A percentile compares a stretch with the other conserved stretches of the same genome.
Evolutionary conservation across 257 asterid species (phyloP).

Genomic region (Capsicum pubescens): DNA sequence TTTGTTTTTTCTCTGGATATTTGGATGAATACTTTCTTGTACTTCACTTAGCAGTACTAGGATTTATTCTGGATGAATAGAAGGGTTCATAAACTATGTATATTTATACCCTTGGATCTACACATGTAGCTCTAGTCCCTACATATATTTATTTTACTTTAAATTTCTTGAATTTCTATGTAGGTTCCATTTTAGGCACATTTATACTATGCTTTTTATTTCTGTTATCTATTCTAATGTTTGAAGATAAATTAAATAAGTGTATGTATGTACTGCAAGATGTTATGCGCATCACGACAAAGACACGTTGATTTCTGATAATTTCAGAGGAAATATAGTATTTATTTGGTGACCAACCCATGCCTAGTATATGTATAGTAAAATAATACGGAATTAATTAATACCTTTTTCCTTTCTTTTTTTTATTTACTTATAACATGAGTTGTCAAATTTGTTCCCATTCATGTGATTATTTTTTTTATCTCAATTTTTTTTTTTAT

Average conservation of each 20-base stretch:
- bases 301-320: neutral
- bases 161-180: neutral
- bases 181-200: constrained; percentile 1
- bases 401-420: no score
- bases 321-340: neutral
- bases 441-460: no score
- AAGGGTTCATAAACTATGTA: neutral
- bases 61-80: neutral
- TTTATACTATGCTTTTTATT: neutral
- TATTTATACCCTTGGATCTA: neutral
- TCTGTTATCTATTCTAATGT: neutral
- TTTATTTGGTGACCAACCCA: no score
- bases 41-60: neutral
- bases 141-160: no score
- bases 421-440: no score
- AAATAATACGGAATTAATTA: no score
- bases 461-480: no score
- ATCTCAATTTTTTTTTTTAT: no score
- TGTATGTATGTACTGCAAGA: neutral
- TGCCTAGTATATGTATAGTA: no score
- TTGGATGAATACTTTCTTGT: neutral
- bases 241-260: neutral
- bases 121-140: neutral
- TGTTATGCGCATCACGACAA: neutral
- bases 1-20: neutral